These are phyloP conservation scores for Phytophthora europaea DNA, from an alignment of 352 stramenopile species.

Conservation along the genomic window DNA sequence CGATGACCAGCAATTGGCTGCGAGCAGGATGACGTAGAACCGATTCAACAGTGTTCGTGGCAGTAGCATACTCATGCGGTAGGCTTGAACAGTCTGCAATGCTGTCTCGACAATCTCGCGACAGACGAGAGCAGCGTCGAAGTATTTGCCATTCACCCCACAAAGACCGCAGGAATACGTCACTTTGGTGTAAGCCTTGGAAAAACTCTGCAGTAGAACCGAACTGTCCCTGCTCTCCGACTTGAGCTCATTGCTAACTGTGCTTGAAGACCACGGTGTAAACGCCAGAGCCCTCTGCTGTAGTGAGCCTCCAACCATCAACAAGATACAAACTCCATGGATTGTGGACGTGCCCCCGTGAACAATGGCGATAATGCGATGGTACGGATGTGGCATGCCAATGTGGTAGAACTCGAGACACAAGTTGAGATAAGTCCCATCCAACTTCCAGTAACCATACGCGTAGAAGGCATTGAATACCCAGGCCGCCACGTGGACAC, in stretches of 20 bases:
- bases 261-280: constrained; percentile 23
- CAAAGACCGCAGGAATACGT: constrained; percentile 23
- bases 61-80: constrained; percentile 39
- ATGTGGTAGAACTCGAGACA: constrained; percentile 42
- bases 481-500: constrained; percentile 19
- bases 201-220: constrained; percentile 4
- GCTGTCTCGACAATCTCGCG: constrained; percentile 36
- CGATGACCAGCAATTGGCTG: constrained; percentile 35
- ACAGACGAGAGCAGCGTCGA: constrained; percentile 25
- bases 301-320: constrained; percentile 22
- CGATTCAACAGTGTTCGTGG: constrained; percentile 37
- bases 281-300: constrained; percentile 20
- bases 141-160: constrained; percentile 36
- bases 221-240: background rate
- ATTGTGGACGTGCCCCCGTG: constrained; percentile 34
- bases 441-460: constrained; percentile 36
- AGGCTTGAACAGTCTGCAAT: constrained; percentile 39
- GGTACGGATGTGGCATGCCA: constrained; percentile 30
- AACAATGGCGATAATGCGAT: constrained; percentile 26
- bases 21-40: constrained; percentile 41
- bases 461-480: constrained; percentile 36
- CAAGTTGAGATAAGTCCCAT: constrained; percentile 23
- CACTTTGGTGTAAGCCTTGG: constrained; percentile 5
- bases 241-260: background rate
- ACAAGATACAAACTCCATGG: constrained; percentile 32